phyloP scores from a whole-genome alignment of 2,329 filamentous ascomycete genomes.

The Fulvia fulva region DNA sequence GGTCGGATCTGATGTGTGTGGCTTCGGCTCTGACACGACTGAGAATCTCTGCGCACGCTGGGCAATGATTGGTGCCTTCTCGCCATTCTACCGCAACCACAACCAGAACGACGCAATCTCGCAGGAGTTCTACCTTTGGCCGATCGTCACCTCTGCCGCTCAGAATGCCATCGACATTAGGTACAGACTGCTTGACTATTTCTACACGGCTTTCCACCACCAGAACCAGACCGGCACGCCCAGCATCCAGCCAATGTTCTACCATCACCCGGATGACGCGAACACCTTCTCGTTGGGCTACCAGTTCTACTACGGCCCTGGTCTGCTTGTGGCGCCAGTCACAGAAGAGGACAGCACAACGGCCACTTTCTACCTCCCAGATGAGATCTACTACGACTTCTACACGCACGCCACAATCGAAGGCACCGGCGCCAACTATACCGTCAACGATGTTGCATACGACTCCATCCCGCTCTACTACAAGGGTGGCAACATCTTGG shows the following conservation, averaged over 20 bases:
- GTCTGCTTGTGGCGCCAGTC: conserved; percentile 56
- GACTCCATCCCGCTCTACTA: conserved; percentile 64
- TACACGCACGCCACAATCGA: conserved; percentile 48
- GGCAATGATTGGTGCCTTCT: conserved; percentile 69
- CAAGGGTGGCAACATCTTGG: conserved; percentile 62
- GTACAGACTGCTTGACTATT: conserved; percentile 75
- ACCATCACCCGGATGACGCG: conserved; percentile 59
- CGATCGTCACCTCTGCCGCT: conserved; percentile 59
- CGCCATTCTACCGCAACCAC: conserved; percentile 73
- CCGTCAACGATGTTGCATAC: conserved; percentile 43
- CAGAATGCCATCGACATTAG: conserved; percentile 65
- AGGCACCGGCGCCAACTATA: conserved; percentile 45
- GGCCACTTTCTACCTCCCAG: conserved; percentile 54
- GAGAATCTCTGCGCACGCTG: conserved; percentile 71
- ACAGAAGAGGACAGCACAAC: conserved; percentile 49
- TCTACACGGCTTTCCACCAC: conserved; percentile 66
- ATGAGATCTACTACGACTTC: conserved; percentile 59
- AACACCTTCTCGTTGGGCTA: conserved; percentile 51
- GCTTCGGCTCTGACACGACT: conserved; percentile 64
- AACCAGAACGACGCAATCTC: conserved; percentile 50
- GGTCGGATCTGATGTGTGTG: conserved; percentile 65
- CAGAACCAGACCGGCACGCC: conserved; percentile 61
- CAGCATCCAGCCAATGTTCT: conserved; percentile 67
- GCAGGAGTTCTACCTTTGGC: conserved; percentile 73
- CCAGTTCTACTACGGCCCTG: conserved; percentile 59